Evolutionary conservation across 176 grass and related monocot species (phyloP).

Genomic region (Musa acuminata): DNA sequence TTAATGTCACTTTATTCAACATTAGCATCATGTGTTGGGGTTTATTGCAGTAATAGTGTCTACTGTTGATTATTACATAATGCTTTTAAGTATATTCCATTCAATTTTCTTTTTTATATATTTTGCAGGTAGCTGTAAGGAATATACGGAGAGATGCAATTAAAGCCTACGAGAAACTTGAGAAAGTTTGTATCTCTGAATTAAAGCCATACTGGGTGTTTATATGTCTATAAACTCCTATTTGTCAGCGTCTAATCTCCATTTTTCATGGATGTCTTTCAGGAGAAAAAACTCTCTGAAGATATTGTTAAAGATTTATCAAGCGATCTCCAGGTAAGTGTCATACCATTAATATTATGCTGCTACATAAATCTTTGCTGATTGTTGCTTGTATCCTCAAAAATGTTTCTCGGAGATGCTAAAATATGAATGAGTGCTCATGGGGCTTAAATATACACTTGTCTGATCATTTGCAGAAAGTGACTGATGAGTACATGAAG

Average conservation of each 20-base stretch:
- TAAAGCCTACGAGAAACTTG: slow-evolving; percentile 91
- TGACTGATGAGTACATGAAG: slow-evolving; percentile 83
- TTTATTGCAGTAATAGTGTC: not conserved
- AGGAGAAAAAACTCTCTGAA: slow-evolving; percentile 99
- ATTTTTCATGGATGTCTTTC: slow-evolving; percentile 13
- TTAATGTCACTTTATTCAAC: too few relatives aligned
- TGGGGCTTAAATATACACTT: slow-evolving; percentile 15
- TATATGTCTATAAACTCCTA: slow-evolving; percentile 10
- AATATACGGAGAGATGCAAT: slow-evolving; percentile 90
- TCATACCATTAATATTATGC: not conserved
- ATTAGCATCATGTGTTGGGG: too few relatives aligned
- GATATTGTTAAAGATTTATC: slow-evolving; percentile 78
- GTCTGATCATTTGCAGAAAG: slow-evolving; percentile 57
- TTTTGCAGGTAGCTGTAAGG: slow-evolving; percentile 79
- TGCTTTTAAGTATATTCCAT: not conserved
- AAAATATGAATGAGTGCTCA: not conserved
- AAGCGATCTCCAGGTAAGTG: slow-evolving; percentile 47
- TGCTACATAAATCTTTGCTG: not conserved
- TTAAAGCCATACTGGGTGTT: not conserved
- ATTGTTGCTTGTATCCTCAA: not conserved
- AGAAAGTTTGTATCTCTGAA: slow-evolving; percentile 61
- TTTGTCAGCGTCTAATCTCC: slow-evolving; percentile 7
- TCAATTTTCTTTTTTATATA: not conserved
- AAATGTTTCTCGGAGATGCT: not conserved
- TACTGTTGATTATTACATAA: not conserved